A percentile compares a stretch with the other conserved stretches of the same genome.
Evolutionary conservation across 2,329 filamentous ascomycete genomes (phyloP).

Genomic region (Coniella vitis): DNA sequence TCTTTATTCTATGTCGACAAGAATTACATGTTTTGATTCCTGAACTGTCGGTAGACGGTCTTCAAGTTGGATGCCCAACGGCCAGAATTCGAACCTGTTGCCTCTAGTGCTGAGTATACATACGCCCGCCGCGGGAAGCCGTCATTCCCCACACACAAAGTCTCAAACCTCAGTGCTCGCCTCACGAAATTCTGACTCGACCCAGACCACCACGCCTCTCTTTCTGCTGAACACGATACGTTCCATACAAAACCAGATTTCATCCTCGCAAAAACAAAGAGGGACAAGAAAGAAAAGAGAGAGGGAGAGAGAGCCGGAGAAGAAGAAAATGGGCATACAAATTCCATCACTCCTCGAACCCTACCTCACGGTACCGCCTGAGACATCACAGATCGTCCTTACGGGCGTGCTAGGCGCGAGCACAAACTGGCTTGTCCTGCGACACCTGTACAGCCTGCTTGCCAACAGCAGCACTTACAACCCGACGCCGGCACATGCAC

Average conservation of each 20-base stretch:
- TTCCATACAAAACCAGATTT: too few species aligned
- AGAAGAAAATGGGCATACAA: constrained; percentile 10
- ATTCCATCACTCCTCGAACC: constrained; percentile 59
- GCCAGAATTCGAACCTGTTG: too few species aligned
- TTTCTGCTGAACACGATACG: too few species aligned
- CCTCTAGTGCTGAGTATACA: too few species aligned
- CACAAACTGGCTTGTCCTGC: constrained; percentile 59
- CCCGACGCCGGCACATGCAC: too few species aligned
- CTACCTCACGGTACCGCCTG: constrained; percentile 51
- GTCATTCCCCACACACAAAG: constrained; percentile 6
- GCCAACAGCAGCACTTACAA: too few species aligned
- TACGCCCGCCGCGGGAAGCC: too few species aligned
- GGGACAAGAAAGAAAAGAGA: neutral
- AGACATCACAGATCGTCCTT: constrained; percentile 56
- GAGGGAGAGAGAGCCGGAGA: neutral
- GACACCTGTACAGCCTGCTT: constrained; percentile 48
- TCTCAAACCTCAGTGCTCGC: neutral
- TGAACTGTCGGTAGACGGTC: too few species aligned
- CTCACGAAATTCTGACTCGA: constrained; percentile 8
- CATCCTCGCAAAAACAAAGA: neutral
- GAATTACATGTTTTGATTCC: too few species aligned
- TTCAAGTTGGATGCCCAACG: too few species aligned
- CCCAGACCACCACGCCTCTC: too few species aligned
- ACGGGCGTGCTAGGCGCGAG: constrained; percentile 60
- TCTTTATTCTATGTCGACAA: too few species aligned